These are phyloP conservation scores for Cadophora sp. DNA, from an alignment of 2,329 filamentous ascomycete genomes.

Conservation along the genomic window DNA sequence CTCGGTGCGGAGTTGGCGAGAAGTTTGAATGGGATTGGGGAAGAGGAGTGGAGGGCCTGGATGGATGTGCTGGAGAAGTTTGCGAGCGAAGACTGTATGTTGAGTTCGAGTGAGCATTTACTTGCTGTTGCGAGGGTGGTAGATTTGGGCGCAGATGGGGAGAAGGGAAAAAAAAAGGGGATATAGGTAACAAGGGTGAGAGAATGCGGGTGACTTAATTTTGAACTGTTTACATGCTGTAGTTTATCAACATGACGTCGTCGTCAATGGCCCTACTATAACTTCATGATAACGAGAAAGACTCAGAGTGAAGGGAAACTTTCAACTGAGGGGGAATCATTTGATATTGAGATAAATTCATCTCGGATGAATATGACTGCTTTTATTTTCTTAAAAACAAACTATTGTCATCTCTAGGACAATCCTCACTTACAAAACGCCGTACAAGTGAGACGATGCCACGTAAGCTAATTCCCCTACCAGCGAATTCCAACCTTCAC, in stretches of 20 bases:
- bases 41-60: neutral
- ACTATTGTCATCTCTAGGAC: neutral
- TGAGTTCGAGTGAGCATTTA: neutral
- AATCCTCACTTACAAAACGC: neutral
- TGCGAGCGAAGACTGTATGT: neutral
- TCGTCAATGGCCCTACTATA: no score
- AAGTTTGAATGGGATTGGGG: neutral
- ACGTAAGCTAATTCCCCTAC: neutral
- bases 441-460: neutral
- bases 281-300: no score
- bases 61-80: neutral
- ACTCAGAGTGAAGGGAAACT: no score
- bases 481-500: neutral
- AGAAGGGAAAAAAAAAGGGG: no score
- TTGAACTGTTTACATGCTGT: no score
- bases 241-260: no score
- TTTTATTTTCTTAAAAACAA: neutral
- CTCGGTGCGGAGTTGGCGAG: neutral
- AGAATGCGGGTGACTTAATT: no score
- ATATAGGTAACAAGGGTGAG: no score
- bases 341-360: neutral
- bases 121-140: neutral
- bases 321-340: no score
- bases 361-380: neutral
- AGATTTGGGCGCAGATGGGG: no score